Evolutionary conservation across 1,139 yeast species (phyloP), one percentile per base, ranked within the genome.

Genomic region (Diutina rugosa): DNA sequence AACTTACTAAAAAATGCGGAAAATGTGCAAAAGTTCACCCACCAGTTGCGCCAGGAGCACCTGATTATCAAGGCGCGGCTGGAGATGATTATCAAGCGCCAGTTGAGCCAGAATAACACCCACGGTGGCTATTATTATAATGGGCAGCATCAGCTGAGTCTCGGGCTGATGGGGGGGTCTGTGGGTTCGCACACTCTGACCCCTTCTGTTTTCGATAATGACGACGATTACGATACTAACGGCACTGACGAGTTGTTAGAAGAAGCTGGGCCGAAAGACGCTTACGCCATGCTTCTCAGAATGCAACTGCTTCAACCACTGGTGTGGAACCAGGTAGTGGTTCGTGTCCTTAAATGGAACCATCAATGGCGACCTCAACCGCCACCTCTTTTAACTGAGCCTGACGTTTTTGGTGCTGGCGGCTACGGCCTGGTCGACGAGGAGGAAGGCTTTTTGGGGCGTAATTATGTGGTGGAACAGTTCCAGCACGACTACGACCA

Each of bases 1-100:
- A 74, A 76, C 61, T 66, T 76, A 56, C 65, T 74, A 57, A 76
- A 76, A 60, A 72, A 69, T 56, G 72, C 71, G 61, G 80, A 76
- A 60, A 67, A 67, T 61, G 65, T 72, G 28, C 72, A 69, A 41
- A 64, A 63, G 48, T 68, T 68, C 56, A 67, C 69, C 57, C 67
- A 67, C 48, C 76, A 72, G 56, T 55, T 66, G 56, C 63, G 63
- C 51, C 60, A 68, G 45, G 78, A 75, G 55, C 63, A 66, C 51
- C 60, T 63, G 16, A 61, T 74, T 8, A 65, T 72, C 46, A 67
- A 68, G 57, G 67, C 65, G 54, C 72, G 72, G 57, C 67, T 75
- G 29, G 64, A 67, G 18, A 68, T 65, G 56, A 68, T 72, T n/a
- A 61, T 74, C 51, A 67, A 64, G 54, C 69, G 73, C 51, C 75